Evolutionary conservation across 140 eudicot genomes (phyloP).

Genomic region (Oenanthe javanica): DNA sequence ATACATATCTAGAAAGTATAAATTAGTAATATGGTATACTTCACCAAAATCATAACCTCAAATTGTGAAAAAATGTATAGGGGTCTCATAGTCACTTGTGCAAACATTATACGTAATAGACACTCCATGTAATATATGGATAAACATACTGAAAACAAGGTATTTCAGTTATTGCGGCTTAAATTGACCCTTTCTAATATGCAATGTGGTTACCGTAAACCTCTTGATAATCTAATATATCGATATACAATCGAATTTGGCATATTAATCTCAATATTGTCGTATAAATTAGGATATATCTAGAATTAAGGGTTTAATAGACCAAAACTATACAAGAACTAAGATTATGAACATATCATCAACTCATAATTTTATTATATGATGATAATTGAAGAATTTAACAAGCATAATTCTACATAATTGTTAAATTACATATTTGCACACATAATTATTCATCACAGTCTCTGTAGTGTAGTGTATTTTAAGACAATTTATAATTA

Average conservation of each 20-base stretch:
- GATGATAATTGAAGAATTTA: no score
- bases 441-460: background rate
- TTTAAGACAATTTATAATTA: background rate
- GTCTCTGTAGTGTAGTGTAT: background rate
- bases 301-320: background rate
- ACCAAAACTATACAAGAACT: background rate
- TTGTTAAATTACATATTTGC: background rate
- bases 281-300: background rate
- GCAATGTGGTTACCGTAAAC: background rate
- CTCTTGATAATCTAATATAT: background rate
- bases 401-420: no score
- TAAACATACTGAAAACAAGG: background rate
- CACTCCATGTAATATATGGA: background rate
- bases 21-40: background rate
- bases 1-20: conserved; percentile 2
- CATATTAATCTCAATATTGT: background rate
- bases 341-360: background rate
- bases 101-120: background rate
- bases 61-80: background rate
- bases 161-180: background rate
- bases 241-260: background rate
- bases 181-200: background rate
- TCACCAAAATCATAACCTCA: background rate
- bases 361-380: no score
- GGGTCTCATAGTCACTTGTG: background rate